Conservation (phyloP, 108 stramenopile genomes). For the Fistulifera pelliculosa region DNA sequence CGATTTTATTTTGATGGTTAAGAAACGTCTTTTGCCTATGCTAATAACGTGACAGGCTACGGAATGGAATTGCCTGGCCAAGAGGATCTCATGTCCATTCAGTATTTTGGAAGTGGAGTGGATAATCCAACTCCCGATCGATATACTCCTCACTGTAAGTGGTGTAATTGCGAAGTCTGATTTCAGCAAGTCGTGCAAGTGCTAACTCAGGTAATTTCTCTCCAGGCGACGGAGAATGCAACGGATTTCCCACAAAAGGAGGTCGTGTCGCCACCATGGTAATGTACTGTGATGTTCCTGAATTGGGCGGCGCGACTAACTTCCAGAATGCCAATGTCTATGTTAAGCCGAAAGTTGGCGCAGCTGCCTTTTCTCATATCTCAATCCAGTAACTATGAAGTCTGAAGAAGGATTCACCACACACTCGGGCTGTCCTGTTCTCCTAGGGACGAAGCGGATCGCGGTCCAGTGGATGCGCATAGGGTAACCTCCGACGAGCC, state of each 20-base stretch:
- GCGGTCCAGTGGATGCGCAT: constrained; percentile 85
- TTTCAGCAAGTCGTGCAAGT: too few species aligned
- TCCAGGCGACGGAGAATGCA: constrained; percentile 62
- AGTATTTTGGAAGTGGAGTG: constrained; percentile 68
- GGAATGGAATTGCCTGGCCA: constrained; percentile 65
- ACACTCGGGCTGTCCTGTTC: constrained; percentile 87
- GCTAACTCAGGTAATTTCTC: too few species aligned
- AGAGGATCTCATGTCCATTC: constrained; percentile 77
- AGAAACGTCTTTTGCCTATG: constrained; percentile 65
- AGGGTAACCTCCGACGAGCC: constrained; percentile 64
- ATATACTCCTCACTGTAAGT: constrained; percentile 75
- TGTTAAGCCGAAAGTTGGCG: constrained; percentile 60
- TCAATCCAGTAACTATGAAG: constrained; percentile 50
- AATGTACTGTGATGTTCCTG: constrained; percentile 89
- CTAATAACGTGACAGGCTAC: constrained; percentile 56
- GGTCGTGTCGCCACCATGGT: constrained; percentile 91
- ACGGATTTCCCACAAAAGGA: constrained; percentile 49
- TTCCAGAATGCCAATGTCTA: constrained; percentile 83
- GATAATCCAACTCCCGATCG: constrained; percentile 71
- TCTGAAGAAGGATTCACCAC: constrained; percentile 55
- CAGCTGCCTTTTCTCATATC: constrained; percentile 83
- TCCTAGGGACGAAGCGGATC: constrained; percentile 74
- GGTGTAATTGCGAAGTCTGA: too few species aligned
- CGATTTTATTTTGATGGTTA: constrained; percentile 45
- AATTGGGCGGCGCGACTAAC: constrained; percentile 81